Base-by-base conservation (phyloP, 2,329 filamentous ascomycete genomes). In the Monosporascus cannonballus region DNA sequence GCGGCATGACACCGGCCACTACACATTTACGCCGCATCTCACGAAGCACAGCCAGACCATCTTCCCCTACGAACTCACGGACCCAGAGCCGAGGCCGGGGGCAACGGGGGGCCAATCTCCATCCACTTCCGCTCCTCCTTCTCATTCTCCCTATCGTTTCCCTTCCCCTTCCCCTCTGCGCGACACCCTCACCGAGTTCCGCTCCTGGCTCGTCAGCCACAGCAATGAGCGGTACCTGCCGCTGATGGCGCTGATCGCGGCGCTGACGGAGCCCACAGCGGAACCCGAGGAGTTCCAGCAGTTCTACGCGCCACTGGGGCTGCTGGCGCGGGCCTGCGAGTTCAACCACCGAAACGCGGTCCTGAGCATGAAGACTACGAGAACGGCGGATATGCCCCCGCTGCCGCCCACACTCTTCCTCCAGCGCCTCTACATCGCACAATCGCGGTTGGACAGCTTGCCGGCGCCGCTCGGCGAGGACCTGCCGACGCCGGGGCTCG, bases 381-480 rank as follows among this genome's bases (percentile, higher is more conserved):
- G 30, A 14, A 34, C 30, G 30, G 30, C 30, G 30, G 11, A 5
- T 34, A 34, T 34, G 30, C 9, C 30, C 30, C 30, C 9, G 11
- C 30, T 14, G 30, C 30, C 30, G 30, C 30, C 30, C 30, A 9
- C 30, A 14, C 30, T 34, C 30, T 34, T 34, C 9, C 52, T 67
- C 48, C 67, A 51, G 2, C 70, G 76, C n/a, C 74, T 96, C 3
- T 97, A 97, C 67, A 85, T 97, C 50, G 92, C 93, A 0, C 94
- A 97, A 71, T 87, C 85, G 15, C 77, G 86, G 34, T 76, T 96
- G 2, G 64, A 76, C 4, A 80, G 87, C 51, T 78, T 97, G 0
- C 91, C 93, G 0, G 49, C 60, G 0, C 57, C 69, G 1, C 70
- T 96, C 1, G 79, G 76, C 51, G 65, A 75, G 3, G 89, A 95